Percentiles rank a stretch among this genome's conserved stretches.
Evolutionary conservation across 2,329 filamentous ascomycete genomes (phyloP).

Genomic region (Paecilomyces sp.): DNA sequence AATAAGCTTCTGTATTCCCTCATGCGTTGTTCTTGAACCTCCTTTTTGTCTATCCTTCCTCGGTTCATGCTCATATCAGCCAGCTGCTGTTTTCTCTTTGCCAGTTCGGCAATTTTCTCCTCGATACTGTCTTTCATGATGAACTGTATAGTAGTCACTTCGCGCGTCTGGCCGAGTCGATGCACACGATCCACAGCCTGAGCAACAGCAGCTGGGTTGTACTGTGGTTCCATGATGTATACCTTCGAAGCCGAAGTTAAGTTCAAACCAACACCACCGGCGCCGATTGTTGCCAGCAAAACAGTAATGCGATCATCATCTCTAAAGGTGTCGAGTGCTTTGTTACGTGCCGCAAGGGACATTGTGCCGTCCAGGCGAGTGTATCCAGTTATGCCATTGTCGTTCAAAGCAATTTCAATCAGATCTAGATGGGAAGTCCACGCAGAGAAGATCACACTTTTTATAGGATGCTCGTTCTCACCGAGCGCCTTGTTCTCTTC

Average conservation of each 20-base stretch:
- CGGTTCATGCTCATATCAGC: conserved; percentile 80
- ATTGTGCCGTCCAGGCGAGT: conserved; percentile 85
- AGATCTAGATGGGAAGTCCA: conserved; percentile 95
- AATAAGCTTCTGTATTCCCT: conserved; percentile 56
- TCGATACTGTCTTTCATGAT: conserved; percentile 90
- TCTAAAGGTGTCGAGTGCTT: conserved; percentile 71
- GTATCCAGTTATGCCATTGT: conserved; percentile 50
- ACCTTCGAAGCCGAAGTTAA: conserved; percentile 78
- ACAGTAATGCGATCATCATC: conserved; percentile 65
- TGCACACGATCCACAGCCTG: conserved; percentile 94
- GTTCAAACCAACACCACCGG: conserved; percentile 86
- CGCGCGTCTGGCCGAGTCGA: conserved; percentile 80
- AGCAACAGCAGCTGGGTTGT: conserved; percentile 89
- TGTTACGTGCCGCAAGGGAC: conserved; percentile 64
- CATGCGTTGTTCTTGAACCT: conserved; percentile 59
- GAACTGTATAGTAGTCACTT: conserved; percentile 78
- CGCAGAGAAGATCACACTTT: conserved; percentile 91
- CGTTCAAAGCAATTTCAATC: conserved; percentile 72
- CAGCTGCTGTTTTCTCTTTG: conserved; percentile 86
- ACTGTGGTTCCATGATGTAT: conserved; percentile 97
- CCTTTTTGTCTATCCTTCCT: conserved; percentile 50
- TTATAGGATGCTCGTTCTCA: conserved; percentile 64
- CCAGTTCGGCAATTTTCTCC: conserved; percentile 83
- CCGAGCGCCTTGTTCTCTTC: conserved; percentile 44
- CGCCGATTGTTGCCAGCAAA: conserved; percentile 86